A percentile compares a stretch with the other conserved stretches of the same genome.
Conservation (phyloP, 176 grass and related monocot species). For the Phoenix roebelenii region DNA sequence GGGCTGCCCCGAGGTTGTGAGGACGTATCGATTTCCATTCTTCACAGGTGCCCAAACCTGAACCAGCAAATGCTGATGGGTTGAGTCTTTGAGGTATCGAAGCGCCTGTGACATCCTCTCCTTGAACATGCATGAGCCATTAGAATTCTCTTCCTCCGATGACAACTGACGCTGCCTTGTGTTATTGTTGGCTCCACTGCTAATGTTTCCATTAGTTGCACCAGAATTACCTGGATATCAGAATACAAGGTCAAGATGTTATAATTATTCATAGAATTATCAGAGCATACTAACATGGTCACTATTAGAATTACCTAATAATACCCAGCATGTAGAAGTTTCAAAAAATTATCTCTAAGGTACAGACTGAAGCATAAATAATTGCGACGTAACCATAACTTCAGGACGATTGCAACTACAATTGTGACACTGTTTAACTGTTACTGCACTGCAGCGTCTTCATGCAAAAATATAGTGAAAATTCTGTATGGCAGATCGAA, state of each 20-base stretch:
- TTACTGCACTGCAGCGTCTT: no score
- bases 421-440: no score
- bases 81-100: conserved; percentile 84
- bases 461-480: no score
- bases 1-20: conserved; percentile 91
- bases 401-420: no score
- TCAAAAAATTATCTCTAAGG: no score
- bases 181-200: conserved; percentile 24
- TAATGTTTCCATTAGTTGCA: conserved; percentile 27
- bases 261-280: no score
- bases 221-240: conserved; percentile 40
- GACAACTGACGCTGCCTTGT: conserved; percentile 39
- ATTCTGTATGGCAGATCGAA: no score
- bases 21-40: conserved; percentile 62
- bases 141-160: conserved; percentile 30
- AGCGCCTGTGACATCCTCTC: conserved; percentile 77
- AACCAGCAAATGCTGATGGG: conserved; percentile 71
- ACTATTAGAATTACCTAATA: no score
- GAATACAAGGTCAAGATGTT: not conserved
- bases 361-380: no score
- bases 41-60: conserved; percentile 97
- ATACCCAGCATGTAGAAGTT: no score
- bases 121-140: conserved; percentile 57
- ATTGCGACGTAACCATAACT: no score
- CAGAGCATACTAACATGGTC: no score